Conservation (phyloP, 1,284 basidiomycete species). For the Austroboletus rostrupii region DNA sequence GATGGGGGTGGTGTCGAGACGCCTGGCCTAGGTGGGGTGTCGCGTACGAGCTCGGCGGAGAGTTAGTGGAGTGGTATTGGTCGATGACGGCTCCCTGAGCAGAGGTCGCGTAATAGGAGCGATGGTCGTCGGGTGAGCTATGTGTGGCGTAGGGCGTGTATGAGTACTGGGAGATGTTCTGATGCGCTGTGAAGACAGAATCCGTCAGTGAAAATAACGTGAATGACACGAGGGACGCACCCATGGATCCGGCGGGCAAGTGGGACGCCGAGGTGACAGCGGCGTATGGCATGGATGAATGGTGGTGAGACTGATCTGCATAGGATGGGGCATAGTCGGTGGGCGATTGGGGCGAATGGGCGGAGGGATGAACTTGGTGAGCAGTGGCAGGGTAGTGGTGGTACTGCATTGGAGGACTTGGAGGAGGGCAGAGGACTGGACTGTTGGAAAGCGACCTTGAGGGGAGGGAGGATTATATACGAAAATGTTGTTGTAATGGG, state of each 20-base stretch:
- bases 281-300: constrained; percentile 24
- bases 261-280: constrained; percentile 20
- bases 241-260: constrained; percentile 21
- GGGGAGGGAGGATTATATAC: constrained; percentile 28
- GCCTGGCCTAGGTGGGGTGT: constrained; percentile 27
- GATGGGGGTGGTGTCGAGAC: constrained; percentile 29
- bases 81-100: constrained; percentile 17
- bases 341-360: constrained; percentile 20
- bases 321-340: constrained; percentile 21
- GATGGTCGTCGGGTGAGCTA: constrained; percentile 21
- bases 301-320: constrained; percentile 25
- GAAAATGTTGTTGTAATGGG: constrained; percentile 31
- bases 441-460: constrained; percentile 9
- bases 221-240: constrained; percentile 17
- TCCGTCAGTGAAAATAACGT: constrained; percentile 9
- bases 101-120: constrained; percentile 25
- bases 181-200: constrained; percentile 18
- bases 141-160: constrained; percentile 25
- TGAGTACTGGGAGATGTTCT: constrained; percentile 16
- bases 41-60: constrained; percentile 24
- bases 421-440: constrained; percentile 6
- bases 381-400: constrained; percentile 21
- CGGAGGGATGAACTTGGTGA: constrained; percentile 14
- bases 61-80: constrained; percentile 18
- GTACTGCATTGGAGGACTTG: constrained; percentile 25